These are phyloP conservation scores for Cladophialophora psammophila DNA, from an alignment of 2,329 filamentous ascomycete genomes.

Conservation along the genomic window DNA sequence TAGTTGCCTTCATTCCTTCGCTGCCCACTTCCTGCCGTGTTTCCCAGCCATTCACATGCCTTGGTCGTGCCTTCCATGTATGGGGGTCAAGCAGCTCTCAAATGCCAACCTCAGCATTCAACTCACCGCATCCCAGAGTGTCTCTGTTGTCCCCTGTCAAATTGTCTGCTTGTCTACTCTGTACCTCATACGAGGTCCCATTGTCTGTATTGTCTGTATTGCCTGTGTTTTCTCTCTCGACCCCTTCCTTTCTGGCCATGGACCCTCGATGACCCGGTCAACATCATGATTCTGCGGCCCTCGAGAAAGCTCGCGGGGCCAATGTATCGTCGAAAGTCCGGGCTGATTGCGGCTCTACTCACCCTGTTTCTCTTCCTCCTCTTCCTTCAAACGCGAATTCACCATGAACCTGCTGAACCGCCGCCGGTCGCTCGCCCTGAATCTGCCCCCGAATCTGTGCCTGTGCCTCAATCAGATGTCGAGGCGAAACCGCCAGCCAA, in stretches of 20 bases:
- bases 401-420: constrained; percentile 13
- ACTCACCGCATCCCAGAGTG: not conserved
- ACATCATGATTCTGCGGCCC: constrained; percentile 18
- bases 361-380: constrained; percentile 30
- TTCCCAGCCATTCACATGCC: constrained; percentile 5
- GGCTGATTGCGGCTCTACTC: constrained; percentile 26
- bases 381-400: constrained; percentile 29
- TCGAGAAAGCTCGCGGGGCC: constrained; percentile 12
- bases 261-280: constrained; percentile 2
- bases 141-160: not conserved
- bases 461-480: not conserved
- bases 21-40: not conserved
- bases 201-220: not conserved
- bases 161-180: not conserved
- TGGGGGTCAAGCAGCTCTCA: not conserved
- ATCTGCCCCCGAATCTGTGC: constrained; percentile 5
- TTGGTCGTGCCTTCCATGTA: not conserved
- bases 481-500: constrained; percentile 8
- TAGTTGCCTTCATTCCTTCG: not conserved
- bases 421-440: constrained; percentile 5
- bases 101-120: not conserved
- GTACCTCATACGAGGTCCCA: not conserved
- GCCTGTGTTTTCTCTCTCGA: not conserved
- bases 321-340: constrained; percentile 32
- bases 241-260: not conserved